Evolutionary conservation across 208 protist species (phyloP).

Genomic region (Blechomonas ayalai): DNA sequence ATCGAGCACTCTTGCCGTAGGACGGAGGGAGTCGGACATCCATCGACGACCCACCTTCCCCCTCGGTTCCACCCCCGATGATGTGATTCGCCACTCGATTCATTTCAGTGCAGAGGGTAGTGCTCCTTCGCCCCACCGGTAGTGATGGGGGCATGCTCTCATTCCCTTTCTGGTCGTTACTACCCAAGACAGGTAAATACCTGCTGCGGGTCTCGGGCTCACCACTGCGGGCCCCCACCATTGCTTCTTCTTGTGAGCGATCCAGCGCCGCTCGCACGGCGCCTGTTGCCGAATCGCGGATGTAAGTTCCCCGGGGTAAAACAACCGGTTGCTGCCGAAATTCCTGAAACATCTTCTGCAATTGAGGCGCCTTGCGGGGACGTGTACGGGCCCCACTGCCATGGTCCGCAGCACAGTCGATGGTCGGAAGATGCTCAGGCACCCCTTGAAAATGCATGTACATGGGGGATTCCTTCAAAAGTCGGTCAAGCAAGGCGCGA

Average conservation of each 20-base stretch:
- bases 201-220: too few species aligned
- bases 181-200: too few species aligned
- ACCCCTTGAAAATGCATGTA: conserved; percentile 53
- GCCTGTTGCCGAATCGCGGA: conserved; percentile 39
- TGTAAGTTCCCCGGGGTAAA: conserved; percentile 45
- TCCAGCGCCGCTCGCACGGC: conserved; percentile 28
- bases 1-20: conserved; percentile 41
- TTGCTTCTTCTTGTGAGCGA: conserved; percentile 3
- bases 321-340: conserved; percentile 61
- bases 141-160: too few species aligned
- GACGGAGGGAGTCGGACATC: conserved; percentile 25
- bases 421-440: neutral
- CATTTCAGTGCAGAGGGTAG: neutral
- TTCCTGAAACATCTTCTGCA: conserved; percentile 63
- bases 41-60: too few species aligned
- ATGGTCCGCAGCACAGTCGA: conserved; percentile 1
- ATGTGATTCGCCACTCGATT: conserved; percentile 9
- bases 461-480: conserved; percentile 77
- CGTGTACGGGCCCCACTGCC: conserved; percentile 2
- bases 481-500: conserved; percentile 61
- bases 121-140: too few species aligned
- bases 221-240: neutral
- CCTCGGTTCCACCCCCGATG: neutral
- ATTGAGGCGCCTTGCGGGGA: conserved; percentile 11
- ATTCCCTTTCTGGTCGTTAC: neutral